Base-by-base conservation (phyloP, 1,284 basidiomycete species). In the Rhodotorula sp. region DNA sequence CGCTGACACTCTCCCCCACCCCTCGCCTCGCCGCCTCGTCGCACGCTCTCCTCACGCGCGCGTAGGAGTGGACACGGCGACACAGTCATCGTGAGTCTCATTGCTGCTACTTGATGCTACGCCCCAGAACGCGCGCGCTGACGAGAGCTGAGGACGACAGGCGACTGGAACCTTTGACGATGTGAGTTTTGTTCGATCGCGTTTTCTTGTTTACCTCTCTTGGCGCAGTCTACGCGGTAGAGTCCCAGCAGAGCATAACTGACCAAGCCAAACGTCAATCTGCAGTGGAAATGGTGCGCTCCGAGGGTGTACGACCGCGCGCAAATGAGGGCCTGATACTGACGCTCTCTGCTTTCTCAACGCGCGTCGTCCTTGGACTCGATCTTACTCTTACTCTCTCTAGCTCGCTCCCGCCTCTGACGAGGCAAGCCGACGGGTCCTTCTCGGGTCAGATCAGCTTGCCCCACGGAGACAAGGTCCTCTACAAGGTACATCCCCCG, bases 401-500 rank as follows among this genome's bases (percentile, higher is more conserved):
- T n/a, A 73, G 68, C n/a, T 72, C 70, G 20, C 70, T 72, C 20
- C 68, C 69, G 39, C 66, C 72, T 0, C 70, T 77, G 47, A 68
- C 61, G 34, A 71, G 72, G 57, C 59, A 69, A 52, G 26, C 68
- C 3, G 74, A 76, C 49, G 78, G 76, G n/a, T 69, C 73, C 52
- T 76, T 78, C 39, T 57, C 64, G 23, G 73, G 69, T n/a, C 68
- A 64, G 14, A 62, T 77, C 31, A 56, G 58, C 48, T 66, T 79
- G 20, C 64, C 68, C 1, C 73, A 56, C 43, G 76, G 75, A 20
- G 56, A 70, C 43, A 79, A 76, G 69, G 67, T 79, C 20, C 61
- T 69, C 4, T 79, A 73, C 77, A 79, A 79, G 72, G 78, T 79
- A 31, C 51, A 70, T 48, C 15, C 12, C 23, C 54, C 21, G 15